phyloP scores from a whole-genome alignment of 2,329 filamentous ascomycete species.

The Alternaria sp. region DNA sequence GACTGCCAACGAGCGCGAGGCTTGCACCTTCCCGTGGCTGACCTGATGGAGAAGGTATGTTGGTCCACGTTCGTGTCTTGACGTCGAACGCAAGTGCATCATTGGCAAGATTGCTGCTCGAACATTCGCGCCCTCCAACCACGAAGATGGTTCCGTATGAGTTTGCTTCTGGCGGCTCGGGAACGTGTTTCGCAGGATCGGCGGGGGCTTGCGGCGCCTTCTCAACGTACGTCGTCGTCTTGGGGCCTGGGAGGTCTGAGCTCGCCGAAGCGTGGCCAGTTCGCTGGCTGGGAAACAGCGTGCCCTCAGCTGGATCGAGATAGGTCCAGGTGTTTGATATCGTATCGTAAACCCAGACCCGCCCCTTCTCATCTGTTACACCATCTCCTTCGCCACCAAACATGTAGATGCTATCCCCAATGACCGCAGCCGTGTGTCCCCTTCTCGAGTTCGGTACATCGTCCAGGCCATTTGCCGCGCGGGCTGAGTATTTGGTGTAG shows the following conservation, averaged over 20 bases:
- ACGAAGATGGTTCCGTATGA: slow-evolving; percentile 60
- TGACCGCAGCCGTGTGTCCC: slow-evolving; percentile 51
- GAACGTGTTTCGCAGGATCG: slow-evolving; percentile 50
- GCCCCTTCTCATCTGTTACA: slow-evolving; percentile 44
- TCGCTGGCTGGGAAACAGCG: slow-evolving; percentile 38
- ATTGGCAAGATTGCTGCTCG: slow-evolving; percentile 35
- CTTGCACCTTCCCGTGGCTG: slow-evolving; percentile 46
- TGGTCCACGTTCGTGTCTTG: slow-evolving; percentile 56
- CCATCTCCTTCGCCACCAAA: slow-evolving; percentile 49
- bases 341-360: slow-evolving; percentile 55
- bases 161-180: slow-evolving; percentile 48
- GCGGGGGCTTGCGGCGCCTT: slow-evolving; percentile 49
- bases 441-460: slow-evolving; percentile 49
- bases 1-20: slow-evolving; percentile 53
- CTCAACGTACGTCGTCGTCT: slow-evolving; percentile 34
- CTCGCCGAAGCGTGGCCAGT: slow-evolving; percentile 46
- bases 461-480: slow-evolving; percentile 33
- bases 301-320: slow-evolving; percentile 43
- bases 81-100: slow-evolving; percentile 62
- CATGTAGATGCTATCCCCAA: slow-evolving; percentile 54
- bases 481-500: slow-evolving; percentile 46
- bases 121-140: slow-evolving; percentile 52
- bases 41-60: slow-evolving; percentile 55
- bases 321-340: slow-evolving; percentile 49
- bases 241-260: slow-evolving; percentile 50